Conservation (phyloP, 2,329 filamentous ascomycete genomes). For the Bimuria novae-zelandiae region DNA sequence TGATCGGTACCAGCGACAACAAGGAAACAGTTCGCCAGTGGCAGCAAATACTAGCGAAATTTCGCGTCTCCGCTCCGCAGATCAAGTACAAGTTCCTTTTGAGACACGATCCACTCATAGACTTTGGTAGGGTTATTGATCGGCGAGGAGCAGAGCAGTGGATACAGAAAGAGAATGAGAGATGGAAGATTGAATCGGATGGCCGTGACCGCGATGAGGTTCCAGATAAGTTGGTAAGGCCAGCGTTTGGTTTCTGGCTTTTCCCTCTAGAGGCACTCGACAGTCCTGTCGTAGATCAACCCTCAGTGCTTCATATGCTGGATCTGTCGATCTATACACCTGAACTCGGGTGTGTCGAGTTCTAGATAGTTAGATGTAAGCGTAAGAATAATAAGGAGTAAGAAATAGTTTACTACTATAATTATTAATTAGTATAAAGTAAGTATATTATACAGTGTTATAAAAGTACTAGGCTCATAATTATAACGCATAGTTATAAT, state of each 20-base stretch:
- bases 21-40: background rate
- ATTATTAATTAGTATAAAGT: too few relatives aligned
- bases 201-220: background rate
- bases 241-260: background rate
- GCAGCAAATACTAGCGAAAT: background rate
- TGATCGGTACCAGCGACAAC: background rate
- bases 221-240: background rate
- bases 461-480: too few relatives aligned
- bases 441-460: too few relatives aligned
- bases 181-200: background rate
- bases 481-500: too few relatives aligned
- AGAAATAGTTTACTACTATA: too few relatives aligned
- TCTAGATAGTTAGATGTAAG: background rate
- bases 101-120: background rate
- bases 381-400: too few relatives aligned
- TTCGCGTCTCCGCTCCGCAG: background rate
- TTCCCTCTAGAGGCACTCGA: background rate
- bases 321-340: constrained; percentile 3
- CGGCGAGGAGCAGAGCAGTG: background rate
- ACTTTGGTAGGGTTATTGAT: background rate
- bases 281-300: background rate
- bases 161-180: constrained; percentile 1
- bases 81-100: constrained; percentile 1
- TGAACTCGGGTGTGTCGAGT: constrained; percentile 1
- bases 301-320: background rate